Evolutionary conservation across 1,139 yeast species (phyloP).

Genomic region (Geotrichum histeridarum): DNA sequence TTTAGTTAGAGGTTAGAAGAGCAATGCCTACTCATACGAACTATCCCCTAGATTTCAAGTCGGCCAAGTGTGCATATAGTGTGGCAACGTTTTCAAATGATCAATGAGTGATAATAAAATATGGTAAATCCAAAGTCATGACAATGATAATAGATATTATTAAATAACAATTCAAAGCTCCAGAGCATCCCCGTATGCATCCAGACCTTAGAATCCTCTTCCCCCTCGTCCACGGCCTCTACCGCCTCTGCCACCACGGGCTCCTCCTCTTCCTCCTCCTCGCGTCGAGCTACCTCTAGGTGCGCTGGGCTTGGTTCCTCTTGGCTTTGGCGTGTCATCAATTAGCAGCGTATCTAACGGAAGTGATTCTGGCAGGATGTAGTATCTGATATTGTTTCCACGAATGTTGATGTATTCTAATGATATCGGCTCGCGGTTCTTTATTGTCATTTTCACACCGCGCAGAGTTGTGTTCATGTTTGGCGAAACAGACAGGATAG

Average conservation of each 20-base stretch:
- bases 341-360: conserved; percentile 72
- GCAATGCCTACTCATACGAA: too few relatives aligned
- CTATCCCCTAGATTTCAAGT: too few relatives aligned
- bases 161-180: not conserved
- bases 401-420: conserved; percentile 80
- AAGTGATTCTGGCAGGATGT: conserved; percentile 79
- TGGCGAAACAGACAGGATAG: conserved; percentile 77
- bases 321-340: conserved; percentile 50
- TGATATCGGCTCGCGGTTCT: conserved; percentile 64
- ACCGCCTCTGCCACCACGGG: conserved; percentile 24
- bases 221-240: conserved; percentile 23
- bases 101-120: too few relatives aligned
- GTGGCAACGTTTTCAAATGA: too few relatives aligned
- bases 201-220: conserved; percentile 24
- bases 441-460: conserved; percentile 71
- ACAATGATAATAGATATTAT: too few relatives aligned
- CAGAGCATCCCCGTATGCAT: not conserved
- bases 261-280: conserved; percentile 32
- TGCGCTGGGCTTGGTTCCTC: conserved; percentile 25
- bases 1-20: too few relatives aligned
- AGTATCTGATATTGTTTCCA: conserved; percentile 85
- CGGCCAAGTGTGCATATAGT: too few relatives aligned
- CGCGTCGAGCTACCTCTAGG: conserved; percentile 32
- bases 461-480: conserved; percentile 86
- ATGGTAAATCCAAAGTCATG: too few relatives aligned